Evolutionary conservation across 352 stramenopile species (phyloP).

Genomic region (Pythium monospermum): DNA sequence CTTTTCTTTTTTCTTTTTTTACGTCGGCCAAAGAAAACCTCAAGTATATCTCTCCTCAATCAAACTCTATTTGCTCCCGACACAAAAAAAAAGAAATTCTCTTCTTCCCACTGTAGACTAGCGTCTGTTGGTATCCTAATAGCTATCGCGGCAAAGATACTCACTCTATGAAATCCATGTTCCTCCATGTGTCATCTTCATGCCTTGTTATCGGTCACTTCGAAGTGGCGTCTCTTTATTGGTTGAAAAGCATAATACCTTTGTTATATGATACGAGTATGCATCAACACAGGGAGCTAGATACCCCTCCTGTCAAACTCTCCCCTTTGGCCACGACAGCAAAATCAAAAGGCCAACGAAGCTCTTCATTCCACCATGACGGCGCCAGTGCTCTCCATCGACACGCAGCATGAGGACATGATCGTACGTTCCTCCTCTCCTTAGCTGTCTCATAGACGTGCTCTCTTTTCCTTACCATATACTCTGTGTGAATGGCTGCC

Average conservation of each 20-base stretch:
- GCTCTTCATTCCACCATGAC: constrained; percentile 46
- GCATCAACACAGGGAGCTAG: constrained; percentile 3
- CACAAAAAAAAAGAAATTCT: too few relatives aligned
- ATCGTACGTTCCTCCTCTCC: constrained; percentile 86
- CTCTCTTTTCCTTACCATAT: neutral
- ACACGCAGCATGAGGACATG: constrained; percentile 98
- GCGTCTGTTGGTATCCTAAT: too few relatives aligned
- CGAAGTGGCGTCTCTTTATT: constrained; percentile 31
- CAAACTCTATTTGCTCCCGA: too few relatives aligned
- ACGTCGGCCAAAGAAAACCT: too few relatives aligned
- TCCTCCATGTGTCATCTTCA: too few relatives aligned
- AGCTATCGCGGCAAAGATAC: too few relatives aligned
- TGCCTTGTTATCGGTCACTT: neutral
- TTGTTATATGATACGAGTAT: constrained; percentile 5
- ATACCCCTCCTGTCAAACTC: constrained; percentile 6
- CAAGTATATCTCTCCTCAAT: too few relatives aligned
- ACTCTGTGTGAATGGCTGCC: constrained; percentile 9
- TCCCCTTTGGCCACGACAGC: constrained; percentile 23
- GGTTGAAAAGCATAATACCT: constrained; percentile 9
- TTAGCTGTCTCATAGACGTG: neutral
- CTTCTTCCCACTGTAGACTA: too few relatives aligned
- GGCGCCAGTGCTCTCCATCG: constrained; percentile 87
- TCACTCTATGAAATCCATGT: too few relatives aligned
- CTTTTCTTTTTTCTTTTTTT: too few relatives aligned
- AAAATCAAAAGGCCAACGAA: constrained; percentile 1